phyloP scores from a whole-genome alignment of 164 flowering plant genomes.

The Saururus chinensis region DNA sequence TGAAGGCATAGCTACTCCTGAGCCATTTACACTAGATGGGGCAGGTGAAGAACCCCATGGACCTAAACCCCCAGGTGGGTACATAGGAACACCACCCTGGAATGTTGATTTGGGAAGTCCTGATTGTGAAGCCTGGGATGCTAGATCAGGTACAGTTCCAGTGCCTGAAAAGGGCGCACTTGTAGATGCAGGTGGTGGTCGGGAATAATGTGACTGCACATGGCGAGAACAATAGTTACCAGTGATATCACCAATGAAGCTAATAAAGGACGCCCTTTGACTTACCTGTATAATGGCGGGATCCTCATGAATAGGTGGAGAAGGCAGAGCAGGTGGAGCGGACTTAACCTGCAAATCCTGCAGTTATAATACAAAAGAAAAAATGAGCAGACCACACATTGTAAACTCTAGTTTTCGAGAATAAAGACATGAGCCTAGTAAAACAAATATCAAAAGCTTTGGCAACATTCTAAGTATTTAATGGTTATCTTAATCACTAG shows the following conservation, averaged over 20 bases:
- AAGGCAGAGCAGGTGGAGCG: conserved; percentile 53
- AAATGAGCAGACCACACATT: conserved; percentile 23
- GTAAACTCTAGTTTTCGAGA: too few species aligned
- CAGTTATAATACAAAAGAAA: conserved; percentile 11
- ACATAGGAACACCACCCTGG: conserved; percentile 63
- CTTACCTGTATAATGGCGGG: background rate
- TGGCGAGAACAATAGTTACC: background rate
- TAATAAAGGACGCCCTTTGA: background rate
- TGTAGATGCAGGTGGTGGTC: conserved; percentile 34
- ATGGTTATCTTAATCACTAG: too few species aligned
- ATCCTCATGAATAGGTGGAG: background rate
- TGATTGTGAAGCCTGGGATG: conserved; percentile 37
- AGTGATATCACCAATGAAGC: background rate
- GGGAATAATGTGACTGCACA: conserved; percentile 78
- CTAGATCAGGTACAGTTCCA: conserved; percentile 40
- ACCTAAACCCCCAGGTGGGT: conserved; percentile 63
- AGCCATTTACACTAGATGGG: conserved; percentile 48
- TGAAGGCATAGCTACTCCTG: conserved; percentile 57
- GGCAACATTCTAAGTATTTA: too few species aligned
- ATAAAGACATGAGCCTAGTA: too few species aligned
- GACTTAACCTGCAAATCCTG: conserved; percentile 90
- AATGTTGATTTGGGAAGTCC: conserved; percentile 57
- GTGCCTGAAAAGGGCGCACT: conserved; percentile 32
- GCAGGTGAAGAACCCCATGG: conserved; percentile 71
- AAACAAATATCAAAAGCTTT: too few species aligned